Evolutionary conservation across 805 yeast genomes (phyloP), one percentile per base, ranked within the genome.

Genomic region (Wickerhamomyces bovis): DNA sequence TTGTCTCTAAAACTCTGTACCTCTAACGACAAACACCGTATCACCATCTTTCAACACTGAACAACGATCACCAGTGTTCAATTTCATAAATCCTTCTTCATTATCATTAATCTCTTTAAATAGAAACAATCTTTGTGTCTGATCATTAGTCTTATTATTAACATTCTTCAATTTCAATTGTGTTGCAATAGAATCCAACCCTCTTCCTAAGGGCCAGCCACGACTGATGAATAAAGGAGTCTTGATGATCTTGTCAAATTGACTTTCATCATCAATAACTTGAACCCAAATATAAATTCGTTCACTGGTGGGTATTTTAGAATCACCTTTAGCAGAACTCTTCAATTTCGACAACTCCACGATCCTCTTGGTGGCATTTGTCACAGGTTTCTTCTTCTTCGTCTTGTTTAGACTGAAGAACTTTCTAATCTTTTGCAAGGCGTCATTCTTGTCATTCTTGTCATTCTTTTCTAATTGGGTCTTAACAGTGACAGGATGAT

Each of bases 181-280:
- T 2, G 36, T 13, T 1, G 63, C 56, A 4, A 59, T 49, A 6
- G 54, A 51, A 30, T 60, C 64, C 36, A 60, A 44, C 0, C 52
- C 62, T 38, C 64, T 45, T 1, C 64, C 64, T 9, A 60, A 4
- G 11, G 64, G 62, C 63, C 63, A 59, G 1, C 39, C 46, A 10
- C 63, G 45, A 1, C 58, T 55, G 3, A 60, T 43, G 36, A 38
- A 60, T 5, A 59, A 25, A 1, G 61, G 57, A 13, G 51, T 44
- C 36, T 49, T 52, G 8, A 47, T 47, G 4, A 44, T 47, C 40
- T 50, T 51, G 21, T 57, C 61, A n/a, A 51, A 50, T 20, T 50
- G 51, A 33, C 53, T 49, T 41, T 54, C 55, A 11, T 54, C 55
- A 39, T 59, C 64, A 7, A 60, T 39, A 1, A 59, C 58, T 31